Base-by-base conservation (phyloP, 495 filamentous ascomycete species). In the Penicillium coprophilum region DNA sequence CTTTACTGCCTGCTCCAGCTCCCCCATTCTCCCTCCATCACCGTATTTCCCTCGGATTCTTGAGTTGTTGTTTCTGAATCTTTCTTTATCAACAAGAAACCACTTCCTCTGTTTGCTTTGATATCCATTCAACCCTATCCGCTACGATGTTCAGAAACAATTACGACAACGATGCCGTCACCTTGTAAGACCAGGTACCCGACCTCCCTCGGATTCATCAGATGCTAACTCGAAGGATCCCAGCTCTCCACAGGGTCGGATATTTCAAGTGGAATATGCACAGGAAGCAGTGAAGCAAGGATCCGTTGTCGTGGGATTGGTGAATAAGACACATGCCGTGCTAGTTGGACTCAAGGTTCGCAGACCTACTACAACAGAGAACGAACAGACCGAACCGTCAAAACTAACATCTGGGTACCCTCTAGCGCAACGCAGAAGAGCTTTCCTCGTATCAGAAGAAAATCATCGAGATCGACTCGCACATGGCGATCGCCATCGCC, bases 361-460 rank as follows among this genome's bases (percentile, higher is more conserved):
- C 50, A 58, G 40, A 34, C 28, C 49, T 20, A 20, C 49, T 20
- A 20, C 40, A 58, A 41, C 19, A 28, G 15, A 43, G 17, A n/a
- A 27, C 30, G 24, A 57, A 40, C 36, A 50, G 40, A 40, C 8
- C n/a, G 3, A 21, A 31, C 15, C 39, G 40, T 38, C 41, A 27
- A 41, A 52, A 53, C 31, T 53, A 56, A 43, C 47, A 36, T 60
- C 43, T 23, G 38, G 44, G 49, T 36, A 4, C 3, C 38, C 10
- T n/a, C 12, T 68, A 98, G 94, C 86, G 94, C 71, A 97, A 97
- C 65, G 94, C 94, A 68, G 94, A 98, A 87, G 94, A 98, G 76
- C 89, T 98, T 58, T 97, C 95, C 53, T 97, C 95, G 45, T 98
- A 98, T 80, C 94, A 98, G 77, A 97, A 96, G 82, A 98, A 98